Evolutionary conservation across 495 filamentous ascomycete genomes (phyloP).

Genomic region (Alectoria sarmentosa): DNA sequence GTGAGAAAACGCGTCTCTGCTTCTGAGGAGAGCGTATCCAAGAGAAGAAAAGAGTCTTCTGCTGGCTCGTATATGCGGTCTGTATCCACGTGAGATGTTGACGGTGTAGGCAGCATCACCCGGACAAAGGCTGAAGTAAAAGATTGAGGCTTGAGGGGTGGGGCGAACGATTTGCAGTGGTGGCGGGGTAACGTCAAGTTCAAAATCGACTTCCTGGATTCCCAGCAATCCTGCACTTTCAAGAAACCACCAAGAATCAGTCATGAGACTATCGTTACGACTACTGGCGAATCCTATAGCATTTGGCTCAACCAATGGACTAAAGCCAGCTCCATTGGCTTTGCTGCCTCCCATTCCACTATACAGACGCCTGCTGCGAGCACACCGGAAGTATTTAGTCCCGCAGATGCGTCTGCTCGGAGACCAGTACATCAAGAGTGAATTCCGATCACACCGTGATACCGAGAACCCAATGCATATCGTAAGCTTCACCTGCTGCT

Average conservation of each 20-base stretch:
- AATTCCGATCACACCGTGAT: constrained; percentile 74
- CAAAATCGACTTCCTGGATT: not conserved
- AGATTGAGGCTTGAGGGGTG: not conserved
- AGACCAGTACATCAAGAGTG: constrained; percentile 83
- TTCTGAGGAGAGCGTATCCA: constrained; percentile 79
- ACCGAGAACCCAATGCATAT: constrained; percentile 91
- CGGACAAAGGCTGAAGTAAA: not conserved
- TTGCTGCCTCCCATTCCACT: constrained; percentile 86
- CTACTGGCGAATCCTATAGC: constrained; percentile 42
- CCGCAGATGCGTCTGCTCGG: constrained; percentile 71
- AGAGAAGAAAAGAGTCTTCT: constrained; percentile 90
- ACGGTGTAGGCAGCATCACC: constrained; percentile 82
- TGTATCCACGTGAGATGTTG: constrained; percentile 82
- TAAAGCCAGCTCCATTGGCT: constrained; percentile 57
- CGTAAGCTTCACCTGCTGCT: constrained; percentile 41
- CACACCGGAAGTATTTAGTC: constrained; percentile 72
- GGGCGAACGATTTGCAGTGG: constrained; percentile 13
- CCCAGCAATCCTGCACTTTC: too few relatives aligned
- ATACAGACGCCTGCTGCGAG: constrained; percentile 78
- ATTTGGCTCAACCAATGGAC: constrained; percentile 42
- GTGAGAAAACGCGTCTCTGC: constrained; percentile 66
- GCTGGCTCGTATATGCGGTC: constrained; percentile 85
- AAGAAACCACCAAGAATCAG: constrained; percentile 9
- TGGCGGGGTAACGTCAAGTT: constrained; percentile 15
- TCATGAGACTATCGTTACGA: constrained; percentile 35